phyloP scores from a whole-genome alignment of 2,329 filamentous ascomycete genomes.

The Nannizzia gypsea region DNA sequence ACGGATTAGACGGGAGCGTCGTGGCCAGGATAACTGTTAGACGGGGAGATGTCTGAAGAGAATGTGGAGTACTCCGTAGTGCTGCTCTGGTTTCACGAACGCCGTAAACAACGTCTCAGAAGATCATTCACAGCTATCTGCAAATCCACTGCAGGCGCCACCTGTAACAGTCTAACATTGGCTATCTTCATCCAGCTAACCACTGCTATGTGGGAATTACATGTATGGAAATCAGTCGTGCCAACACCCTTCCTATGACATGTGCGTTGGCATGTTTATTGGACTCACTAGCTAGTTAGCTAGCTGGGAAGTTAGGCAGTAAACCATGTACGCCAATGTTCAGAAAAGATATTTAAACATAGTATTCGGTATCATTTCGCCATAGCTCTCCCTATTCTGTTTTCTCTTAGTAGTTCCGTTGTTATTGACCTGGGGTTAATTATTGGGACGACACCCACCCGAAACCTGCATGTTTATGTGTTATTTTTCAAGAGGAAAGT shows the following conservation, averaged over 20 bases:
- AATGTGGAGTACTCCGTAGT: too few species aligned
- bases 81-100: too few species aligned
- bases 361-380: background rate
- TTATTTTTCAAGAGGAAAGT: background rate
- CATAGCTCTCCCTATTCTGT: background rate
- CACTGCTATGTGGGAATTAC: background rate
- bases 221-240: slow-evolving; percentile 1
- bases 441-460: background rate
- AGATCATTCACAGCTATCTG: background rate
- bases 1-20: too few species aligned
- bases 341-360: background rate
- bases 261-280: slow-evolving; percentile 2
- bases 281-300: background rate
- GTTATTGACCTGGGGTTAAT: background rate
- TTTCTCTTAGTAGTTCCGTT: background rate
- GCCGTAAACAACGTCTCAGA: too few species aligned
- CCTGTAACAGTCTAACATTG: background rate
- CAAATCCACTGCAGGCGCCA: background rate
- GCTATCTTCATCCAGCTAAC: background rate
- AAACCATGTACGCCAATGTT: background rate
- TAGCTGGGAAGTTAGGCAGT: slow-evolving; percentile 1
- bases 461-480: background rate
- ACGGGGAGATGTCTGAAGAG: too few species aligned
- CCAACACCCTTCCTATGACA: background rate
- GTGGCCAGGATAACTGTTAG: too few species aligned